phyloP scores from a whole-genome alignment of 495 filamentous ascomycete genomes.

The Penicillium samsonianum region DNA sequence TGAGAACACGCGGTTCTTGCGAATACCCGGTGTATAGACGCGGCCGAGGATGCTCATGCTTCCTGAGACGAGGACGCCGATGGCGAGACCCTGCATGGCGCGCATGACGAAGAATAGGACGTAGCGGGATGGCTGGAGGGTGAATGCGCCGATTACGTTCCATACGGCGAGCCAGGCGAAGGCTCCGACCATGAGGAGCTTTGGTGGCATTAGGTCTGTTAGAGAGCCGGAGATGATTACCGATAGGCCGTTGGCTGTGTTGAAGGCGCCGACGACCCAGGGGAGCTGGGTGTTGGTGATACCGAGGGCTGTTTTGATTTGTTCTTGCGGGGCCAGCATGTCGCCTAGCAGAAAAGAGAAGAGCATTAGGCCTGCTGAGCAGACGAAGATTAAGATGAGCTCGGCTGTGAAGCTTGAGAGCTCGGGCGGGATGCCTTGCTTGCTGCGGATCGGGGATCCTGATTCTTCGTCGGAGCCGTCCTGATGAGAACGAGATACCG shows the following conservation, averaged over 20 bases:
- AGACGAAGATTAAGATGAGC: slow-evolving; percentile 44
- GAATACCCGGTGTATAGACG: slow-evolving; percentile 32
- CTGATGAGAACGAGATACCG: slow-evolving; percentile 21
- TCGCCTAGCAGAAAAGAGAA: slow-evolving; percentile 47
- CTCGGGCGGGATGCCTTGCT: slow-evolving; percentile 28
- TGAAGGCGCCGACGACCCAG: slow-evolving; percentile 45
- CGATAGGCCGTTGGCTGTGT: slow-evolving; percentile 44
- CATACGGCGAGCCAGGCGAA: slow-evolving; percentile 45
- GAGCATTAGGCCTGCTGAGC: slow-evolving; percentile 45
- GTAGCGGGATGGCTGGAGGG: slow-evolving; percentile 34
- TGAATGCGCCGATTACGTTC: slow-evolving; percentile 42
- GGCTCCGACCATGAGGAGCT: slow-evolving; percentile 41
- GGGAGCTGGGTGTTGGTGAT: slow-evolving; percentile 40
- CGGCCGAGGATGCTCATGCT: slow-evolving; percentile 35
- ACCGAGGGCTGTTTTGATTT: slow-evolving; percentile 37
- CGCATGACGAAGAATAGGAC: slow-evolving; percentile 33
- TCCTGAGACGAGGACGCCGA: slow-evolving; percentile 31
- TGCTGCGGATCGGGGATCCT: slow-evolving; percentile 22
- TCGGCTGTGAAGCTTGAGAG: slow-evolving; percentile 31
- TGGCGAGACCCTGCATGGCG: slow-evolving; percentile 34
- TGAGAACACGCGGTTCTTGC: slow-evolving; percentile 35
- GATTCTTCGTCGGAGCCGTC: slow-evolving; percentile 19
- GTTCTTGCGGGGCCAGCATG: slow-evolving; percentile 39
- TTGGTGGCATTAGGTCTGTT: slow-evolving; percentile 45
- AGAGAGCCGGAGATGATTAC: slow-evolving; percentile 47